A percentile compares a stretch with the other conserved stretches of the same genome.
phyloP scores from a whole-genome alignment of 108 stramenopile species.

The Stephanodiscus triporus region DNA sequence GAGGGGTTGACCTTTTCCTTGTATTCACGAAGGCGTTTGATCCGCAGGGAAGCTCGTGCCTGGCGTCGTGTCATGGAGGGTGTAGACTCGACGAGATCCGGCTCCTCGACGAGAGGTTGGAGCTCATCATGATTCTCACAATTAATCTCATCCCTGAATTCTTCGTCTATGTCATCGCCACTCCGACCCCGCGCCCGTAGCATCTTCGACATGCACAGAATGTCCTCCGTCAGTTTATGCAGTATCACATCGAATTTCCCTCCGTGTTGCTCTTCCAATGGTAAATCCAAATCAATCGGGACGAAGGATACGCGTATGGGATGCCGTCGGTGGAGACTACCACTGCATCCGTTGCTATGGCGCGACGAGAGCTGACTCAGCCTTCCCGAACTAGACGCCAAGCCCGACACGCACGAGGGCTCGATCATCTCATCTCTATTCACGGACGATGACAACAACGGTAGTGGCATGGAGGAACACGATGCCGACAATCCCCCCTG shows the following conservation, averaged over 20 bases:
- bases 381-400: background rate
- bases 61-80: slow-evolving; percentile 25
- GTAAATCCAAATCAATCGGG: slow-evolving; percentile 75
- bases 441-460: background rate
- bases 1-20: slow-evolving; percentile 56
- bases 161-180: slow-evolving; percentile 2
- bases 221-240: slow-evolving; percentile 89
- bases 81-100: background rate
- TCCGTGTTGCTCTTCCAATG: slow-evolving; percentile 83
- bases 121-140: background rate
- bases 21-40: slow-evolving; percentile 70
- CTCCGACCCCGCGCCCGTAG: slow-evolving; percentile 14
- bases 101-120: background rate
- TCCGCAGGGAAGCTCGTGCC: slow-evolving; percentile 57
- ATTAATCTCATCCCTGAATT: background rate
- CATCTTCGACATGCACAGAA: slow-evolving; percentile 63
- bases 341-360: background rate
- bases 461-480: background rate
- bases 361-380: background rate
- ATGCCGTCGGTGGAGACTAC: slow-evolving; percentile 16
- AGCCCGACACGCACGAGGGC: background rate
- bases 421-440: background rate
- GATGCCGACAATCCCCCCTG: background rate
- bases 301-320: slow-evolving; percentile 83
- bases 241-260: slow-evolving; percentile 83